Evolutionary conservation across 2,329 filamentous ascomycete species (phyloP), one percentile per base, ranked within the genome.

Genomic region (Incumbomyces lentus): DNA sequence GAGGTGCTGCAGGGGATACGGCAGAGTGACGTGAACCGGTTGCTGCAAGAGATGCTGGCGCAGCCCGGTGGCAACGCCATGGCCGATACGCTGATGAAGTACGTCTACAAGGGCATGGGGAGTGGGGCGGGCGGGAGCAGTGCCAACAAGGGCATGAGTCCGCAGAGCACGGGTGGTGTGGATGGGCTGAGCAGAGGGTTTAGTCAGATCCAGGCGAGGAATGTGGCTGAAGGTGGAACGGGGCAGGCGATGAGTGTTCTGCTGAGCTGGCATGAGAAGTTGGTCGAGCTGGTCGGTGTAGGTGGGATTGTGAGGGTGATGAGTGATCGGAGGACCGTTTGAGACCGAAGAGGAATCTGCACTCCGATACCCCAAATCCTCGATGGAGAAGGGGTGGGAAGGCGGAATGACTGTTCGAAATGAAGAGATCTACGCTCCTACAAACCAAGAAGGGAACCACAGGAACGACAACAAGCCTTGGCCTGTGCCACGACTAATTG

Each of bases 241-340:
- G 85, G 86, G 31, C 82, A 88, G 48, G 84, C 83, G 45, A 96
- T 96, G 92, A 96, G 92, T 62, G 92, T 98, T 43, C 66, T 98
- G 62, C 72, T 98, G 56, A 95, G 88, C 68, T 98, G 92, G 92
- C 92, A 98, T 64, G 92, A 98, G 73, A 98, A 95, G 76, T 78
- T 95, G 52, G 87, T 96, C 3, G 92, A 98, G 60, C 81, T 95
- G 60, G 86, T 88, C 32, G 92, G 92, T 18, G 74, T 88, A 56
- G 92, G 92, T 37, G 95, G 85, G 65, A 92, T 98, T 67, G 86
- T 88, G 52, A 79, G 92, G 59, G 87, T 87, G 55, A 95, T 98
- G 89, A 92, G 87, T 35, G 92, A 98, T 72, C 86, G 90, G 71
- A 82, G 92, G 61, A 92, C 84, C 59, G 90, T 93, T 58, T 94